Conservation (phyloP, 1,139 yeast genomes). For the Scheffersomyces segobiensis region DNA sequence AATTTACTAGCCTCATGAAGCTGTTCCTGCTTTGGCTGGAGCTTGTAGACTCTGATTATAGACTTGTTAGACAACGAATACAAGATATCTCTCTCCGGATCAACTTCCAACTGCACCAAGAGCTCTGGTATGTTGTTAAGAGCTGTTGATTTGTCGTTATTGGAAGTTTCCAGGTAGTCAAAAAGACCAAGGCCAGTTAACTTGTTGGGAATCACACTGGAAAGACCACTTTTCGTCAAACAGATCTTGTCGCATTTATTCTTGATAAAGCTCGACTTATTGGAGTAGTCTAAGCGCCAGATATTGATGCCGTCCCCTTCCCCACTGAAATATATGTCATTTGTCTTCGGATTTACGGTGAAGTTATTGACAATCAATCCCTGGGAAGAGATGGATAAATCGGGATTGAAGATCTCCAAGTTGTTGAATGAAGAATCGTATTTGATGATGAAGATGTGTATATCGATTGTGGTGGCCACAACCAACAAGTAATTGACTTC, state of each 20-base stretch:
- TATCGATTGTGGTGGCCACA: conserved; percentile 77
- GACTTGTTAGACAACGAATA: conserved; percentile 86
- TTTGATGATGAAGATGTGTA: conserved; percentile 76
- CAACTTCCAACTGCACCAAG: conserved; percentile 66
- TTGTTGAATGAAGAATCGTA: conserved; percentile 50
- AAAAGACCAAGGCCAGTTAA: conserved; percentile 48
- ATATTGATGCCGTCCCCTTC: conserved; percentile 73
- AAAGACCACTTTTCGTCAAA: conserved; percentile 66
- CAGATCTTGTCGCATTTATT: conserved; percentile 83
- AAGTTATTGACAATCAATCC: conserved; percentile 75
- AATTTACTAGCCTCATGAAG: conserved; percentile 41
- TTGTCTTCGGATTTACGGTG: conserved; percentile 58
- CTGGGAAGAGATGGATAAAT: conserved; percentile 74
- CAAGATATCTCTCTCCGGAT: conserved; percentile 71
- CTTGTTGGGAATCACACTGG: conserved; percentile 56
- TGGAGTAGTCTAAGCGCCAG: conserved; percentile 88
- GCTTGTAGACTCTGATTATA: conserved; percentile 75
- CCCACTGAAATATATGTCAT: conserved; percentile 83
- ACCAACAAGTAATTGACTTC: conserved; percentile 71
- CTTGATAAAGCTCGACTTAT: conserved; percentile 83
- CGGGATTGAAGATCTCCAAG: conserved; percentile 78
- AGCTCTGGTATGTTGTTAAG: conserved; percentile 47
- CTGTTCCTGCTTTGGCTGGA: conserved; percentile 38
- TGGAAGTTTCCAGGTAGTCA: conserved; percentile 22
- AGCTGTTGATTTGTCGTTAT: conserved; percentile 10